Base-by-base conservation (phyloP, 1,284 basidiomycete genomes). In the Papiliotrema laurentii region DNA sequence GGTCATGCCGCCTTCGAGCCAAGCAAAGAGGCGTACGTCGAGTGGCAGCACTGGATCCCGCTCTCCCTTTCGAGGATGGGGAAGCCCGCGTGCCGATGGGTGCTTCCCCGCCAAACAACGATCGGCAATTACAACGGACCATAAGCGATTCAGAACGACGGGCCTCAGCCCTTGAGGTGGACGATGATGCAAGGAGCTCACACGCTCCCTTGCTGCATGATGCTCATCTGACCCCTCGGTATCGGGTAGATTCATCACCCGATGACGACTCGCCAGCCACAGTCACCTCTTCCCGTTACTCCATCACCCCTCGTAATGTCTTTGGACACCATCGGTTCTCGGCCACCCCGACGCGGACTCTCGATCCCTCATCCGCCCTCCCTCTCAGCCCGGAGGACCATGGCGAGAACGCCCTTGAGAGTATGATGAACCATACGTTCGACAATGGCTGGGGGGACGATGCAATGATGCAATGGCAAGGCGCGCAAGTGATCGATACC, bases 51-150 rank as follows among this genome's bases (percentile, higher is more conserved):
- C 34, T 11, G 34, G 18, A 18, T 10, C 6, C 10, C 6, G 7
- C 7, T 36, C 34, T 27, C 36, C 65, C 65, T 71, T 70, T 71
- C 68, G 54, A 50, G 4, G 21, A 14, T 43, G 69, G 68, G 61
- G 64, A 60, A 58, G 58, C 51, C 49, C 58, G 63, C 60, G 51
- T 45, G 58, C 53, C 60, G 63, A 63, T 36, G 63, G 54, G 63
- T 50, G 55, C 53, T 63, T 59, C 52, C 66, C 63, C 33, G 47
- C n/a, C 26, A 52, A 43, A 47, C 37, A 47, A 24, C 36, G 47
- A 45, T 56, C 49, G 56, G 50, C 47, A 27, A 26, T 19, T 39
- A 11, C n/a, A n/a, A n/a, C n/a, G n/a, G n/a, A n/a, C n/a, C n/a
- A n/a, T n/a, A n/a, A n/a, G n/a, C n/a, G n/a, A n/a, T n/a, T n/a